phyloP scores from a whole-genome alignment of 805 yeast species.

The Candida mattraensis region DNA sequence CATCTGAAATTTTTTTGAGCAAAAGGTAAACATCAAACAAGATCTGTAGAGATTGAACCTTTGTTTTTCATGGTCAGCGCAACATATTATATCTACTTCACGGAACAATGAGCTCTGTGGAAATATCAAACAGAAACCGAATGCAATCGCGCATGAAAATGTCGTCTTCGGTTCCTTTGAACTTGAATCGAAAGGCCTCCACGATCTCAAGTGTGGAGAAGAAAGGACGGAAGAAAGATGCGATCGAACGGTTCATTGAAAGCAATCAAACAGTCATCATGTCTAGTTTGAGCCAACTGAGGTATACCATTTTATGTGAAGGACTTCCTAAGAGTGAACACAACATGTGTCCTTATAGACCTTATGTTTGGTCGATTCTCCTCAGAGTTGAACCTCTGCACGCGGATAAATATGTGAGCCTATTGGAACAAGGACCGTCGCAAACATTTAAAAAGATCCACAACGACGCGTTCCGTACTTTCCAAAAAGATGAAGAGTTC shows the following conservation, averaged over 20 bases:
- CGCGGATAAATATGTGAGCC: constrained; percentile 52
- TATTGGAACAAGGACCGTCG: constrained; percentile 58
- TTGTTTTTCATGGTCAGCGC: too few relatives aligned
- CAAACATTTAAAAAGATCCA: constrained; percentile 65
- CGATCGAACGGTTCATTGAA: constrained; percentile 51
- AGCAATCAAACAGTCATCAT: constrained; percentile 45
- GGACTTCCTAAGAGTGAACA: constrained; percentile 35
- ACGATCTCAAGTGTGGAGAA: constrained; percentile 17
- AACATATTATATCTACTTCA: too few relatives aligned
- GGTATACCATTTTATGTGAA: constrained; percentile 51
- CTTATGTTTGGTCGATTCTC: constrained; percentile 80
- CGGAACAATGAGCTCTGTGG: too few relatives aligned
- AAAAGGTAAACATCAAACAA: too few relatives aligned
- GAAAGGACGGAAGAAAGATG: constrained; percentile 48
- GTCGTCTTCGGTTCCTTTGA: constrained; percentile 4
- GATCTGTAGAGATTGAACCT: too few relatives aligned
- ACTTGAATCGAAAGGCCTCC: constrained; percentile 21
- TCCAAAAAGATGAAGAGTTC: constrained; percentile 70
- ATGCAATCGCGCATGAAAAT: too few relatives aligned
- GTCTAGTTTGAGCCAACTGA: constrained; percentile 51
- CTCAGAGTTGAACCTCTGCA: constrained; percentile 60
- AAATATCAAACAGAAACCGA: too few relatives aligned
- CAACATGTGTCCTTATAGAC: constrained; percentile 63
- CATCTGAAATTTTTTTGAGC: too few relatives aligned
- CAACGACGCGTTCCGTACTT: constrained; percentile 83